These are phyloP conservation scores for Cercis canadensis DNA, from an alignment of 306 rosid species.

Conservation along the genomic window DNA sequence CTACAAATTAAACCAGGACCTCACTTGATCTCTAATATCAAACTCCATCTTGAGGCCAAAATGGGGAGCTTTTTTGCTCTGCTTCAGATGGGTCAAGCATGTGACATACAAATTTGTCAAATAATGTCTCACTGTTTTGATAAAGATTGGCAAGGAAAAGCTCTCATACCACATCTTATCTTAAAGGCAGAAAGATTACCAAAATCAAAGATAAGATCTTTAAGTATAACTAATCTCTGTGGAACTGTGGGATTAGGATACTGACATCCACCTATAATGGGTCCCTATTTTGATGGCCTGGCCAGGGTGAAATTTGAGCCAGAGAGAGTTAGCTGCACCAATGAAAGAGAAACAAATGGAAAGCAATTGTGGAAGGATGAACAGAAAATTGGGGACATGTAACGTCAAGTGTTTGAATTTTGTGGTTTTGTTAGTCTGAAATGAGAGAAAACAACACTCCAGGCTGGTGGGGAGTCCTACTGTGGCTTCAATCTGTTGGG, in stretches of 20 bases:
- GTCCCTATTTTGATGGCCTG: conserved; percentile 28
- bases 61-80: conserved; percentile 28
- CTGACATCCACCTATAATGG: conserved; percentile 46
- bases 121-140: conserved; percentile 52
- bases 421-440: conserved; percentile 39
- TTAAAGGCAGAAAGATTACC: conserved; percentile 20
- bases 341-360: conserved; percentile 40
- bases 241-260: conserved; percentile 37
- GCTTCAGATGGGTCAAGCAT: conserved; percentile 37
- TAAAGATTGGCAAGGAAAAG: conserved; percentile 50
- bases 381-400: conserved; percentile 43
- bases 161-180: conserved; percentile 48
- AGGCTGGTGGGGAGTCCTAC: conserved; percentile 40
- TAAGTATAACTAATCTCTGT: conserved; percentile 39
- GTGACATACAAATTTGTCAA: conserved; percentile 48
- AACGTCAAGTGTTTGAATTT: conserved; percentile 46
- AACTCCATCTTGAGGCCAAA: conserved; percentile 26
- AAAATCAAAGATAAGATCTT: conserved; percentile 61
- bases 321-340: conserved; percentile 18
- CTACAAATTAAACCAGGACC: conserved; percentile 33
- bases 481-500: conserved; percentile 38
- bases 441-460: conserved; percentile 34
- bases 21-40: conserved; percentile 51
- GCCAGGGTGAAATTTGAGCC: conserved; percentile 36
- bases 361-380: conserved; percentile 28